Evolutionary conservation across 2,329 filamentous ascomycete species (phyloP), one percentile per base, ranked within the genome.

Genomic region (Sphaerulina musiva): DNA sequence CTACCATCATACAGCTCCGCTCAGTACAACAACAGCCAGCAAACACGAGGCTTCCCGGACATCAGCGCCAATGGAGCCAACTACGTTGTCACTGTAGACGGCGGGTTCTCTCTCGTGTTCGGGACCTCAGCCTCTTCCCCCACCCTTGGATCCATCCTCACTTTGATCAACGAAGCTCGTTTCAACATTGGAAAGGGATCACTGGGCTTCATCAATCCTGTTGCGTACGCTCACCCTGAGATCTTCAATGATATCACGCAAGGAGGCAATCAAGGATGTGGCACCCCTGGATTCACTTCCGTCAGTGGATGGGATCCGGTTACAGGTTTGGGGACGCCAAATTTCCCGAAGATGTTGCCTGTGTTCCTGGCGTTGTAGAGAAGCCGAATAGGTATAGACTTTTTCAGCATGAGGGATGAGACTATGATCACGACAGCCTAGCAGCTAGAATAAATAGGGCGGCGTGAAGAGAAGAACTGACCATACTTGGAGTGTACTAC

Each of bases 121-220:
- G 80, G 79, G 11, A 82, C 80, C 0, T 78, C 74, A 47, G 76
- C 78, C 6, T 73, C 73, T 2, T 65, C 75, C 32, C 79, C 79
- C 0, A 73, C 77, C 1, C 75, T 76, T 58, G 76, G 73, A 0
- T 66, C 73, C 0, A 71, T 79, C 39, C 61, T 81, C 29, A 80
- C 75, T 1, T 61, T 78, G 23, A 67, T 75, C 61, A 75, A 75
- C 51, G 68, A 74, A 53, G 71, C 65, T n/a, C 60, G 72, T 14
- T 50, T 67, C 34, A 58, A 65, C 36, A 44, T 53, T 11, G 71
- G 71, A 23, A 75, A 74, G 64, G 59, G 65, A 11, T 57, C 66
- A 12, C 63, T 75, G 7, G 73, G 73, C 9, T 74, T 75, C 61
- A 51, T 59, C 46, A 56, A 59, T 38, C 57, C 57, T 32, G 46